A percentile compares a stretch with the other conserved stretches of the same genome.
phyloP scores from a whole-genome alignment of 2,329 filamentous ascomycete genomes.

The Claviceps cyperi region DNA sequence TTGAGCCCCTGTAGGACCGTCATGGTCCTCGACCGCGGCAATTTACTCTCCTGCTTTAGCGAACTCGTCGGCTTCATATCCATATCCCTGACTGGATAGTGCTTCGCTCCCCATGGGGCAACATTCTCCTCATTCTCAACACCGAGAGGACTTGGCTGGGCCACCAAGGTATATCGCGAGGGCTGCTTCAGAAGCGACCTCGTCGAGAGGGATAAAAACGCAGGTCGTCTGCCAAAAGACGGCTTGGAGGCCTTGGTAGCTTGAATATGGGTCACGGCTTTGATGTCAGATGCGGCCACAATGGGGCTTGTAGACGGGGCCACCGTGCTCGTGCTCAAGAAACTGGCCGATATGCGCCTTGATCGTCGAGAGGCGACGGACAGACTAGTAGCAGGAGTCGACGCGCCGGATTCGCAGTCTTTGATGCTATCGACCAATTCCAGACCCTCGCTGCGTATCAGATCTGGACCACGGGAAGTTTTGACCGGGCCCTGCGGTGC shows the following conservation, averaged over 20 bases:
- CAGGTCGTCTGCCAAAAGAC: background rate
- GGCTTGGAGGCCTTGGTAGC: background rate
- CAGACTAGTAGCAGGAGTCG: background rate
- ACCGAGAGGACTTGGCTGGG: background rate
- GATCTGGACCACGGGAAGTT: constrained; percentile 20
- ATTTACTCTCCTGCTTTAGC: constrained; percentile 9
- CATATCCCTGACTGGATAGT: background rate
- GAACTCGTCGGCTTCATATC: background rate
- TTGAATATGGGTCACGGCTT: constrained; percentile 8
- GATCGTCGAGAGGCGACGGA: constrained; percentile 2
- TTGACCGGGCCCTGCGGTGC: constrained; percentile 23
- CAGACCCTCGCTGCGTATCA: constrained; percentile 20
- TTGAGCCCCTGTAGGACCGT: constrained; percentile 30
- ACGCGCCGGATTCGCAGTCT: constrained; percentile 14
- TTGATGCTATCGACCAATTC: constrained; percentile 22
- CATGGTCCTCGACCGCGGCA: constrained; percentile 32
- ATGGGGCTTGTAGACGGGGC: constrained; percentile 16
- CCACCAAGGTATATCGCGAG: constrained; percentile 6
- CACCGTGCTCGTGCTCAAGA: constrained; percentile 10
- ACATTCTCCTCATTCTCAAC: constrained; percentile 16
- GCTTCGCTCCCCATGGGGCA: constrained; percentile 5
- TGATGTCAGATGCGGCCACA: constrained; percentile 15
- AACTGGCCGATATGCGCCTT: constrained; percentile 18
- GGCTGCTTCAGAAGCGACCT: constrained; percentile 9
- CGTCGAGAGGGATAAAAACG: constrained; percentile 5